Conservation (phyloP, 306 rosid species). For the Cicer chorassanicum region DNA sequence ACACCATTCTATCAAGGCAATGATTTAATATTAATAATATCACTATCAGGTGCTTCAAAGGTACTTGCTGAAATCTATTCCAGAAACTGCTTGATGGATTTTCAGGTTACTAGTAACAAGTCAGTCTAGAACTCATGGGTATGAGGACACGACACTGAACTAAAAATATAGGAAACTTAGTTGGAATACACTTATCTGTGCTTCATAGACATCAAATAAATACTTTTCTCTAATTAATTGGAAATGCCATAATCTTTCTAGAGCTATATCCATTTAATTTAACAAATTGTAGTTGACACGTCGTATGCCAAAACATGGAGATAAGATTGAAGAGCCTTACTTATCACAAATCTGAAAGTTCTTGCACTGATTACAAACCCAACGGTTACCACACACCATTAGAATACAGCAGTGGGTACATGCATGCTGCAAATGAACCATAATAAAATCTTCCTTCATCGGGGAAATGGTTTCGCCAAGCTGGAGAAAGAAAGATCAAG, state of each 20-base stretch:
- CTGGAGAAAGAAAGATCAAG: constrained; percentile 56
- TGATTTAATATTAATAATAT: neutral
- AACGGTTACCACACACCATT: constrained; percentile 86
- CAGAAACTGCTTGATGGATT: constrained; percentile 18
- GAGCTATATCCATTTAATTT: neutral
- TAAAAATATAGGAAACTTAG: neutral
- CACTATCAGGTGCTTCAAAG: neutral
- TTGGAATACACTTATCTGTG: neutral
- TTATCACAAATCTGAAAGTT: constrained; percentile 91
- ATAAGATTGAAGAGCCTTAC: constrained; percentile 56
- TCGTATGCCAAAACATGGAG: constrained; percentile 22
- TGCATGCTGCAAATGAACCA: constrained; percentile 96
- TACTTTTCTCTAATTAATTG: constrained; percentile 4
- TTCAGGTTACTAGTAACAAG: neutral
- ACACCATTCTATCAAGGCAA: neutral
- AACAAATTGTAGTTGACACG: neutral
- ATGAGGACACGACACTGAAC: neutral
- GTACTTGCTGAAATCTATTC: constrained; percentile 7
- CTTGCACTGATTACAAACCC: constrained; percentile 94
- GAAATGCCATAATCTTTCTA: neutral
- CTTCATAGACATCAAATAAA: constrained; percentile 13
- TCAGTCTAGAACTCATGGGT: constrained; percentile 25
- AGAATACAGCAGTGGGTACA: constrained; percentile 82
- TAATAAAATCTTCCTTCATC: constrained; percentile 97
- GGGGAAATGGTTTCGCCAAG: constrained; percentile 97